phyloP scores from a whole-genome alignment of 805 yeast species.

The Cyberlindnera americana region DNA sequence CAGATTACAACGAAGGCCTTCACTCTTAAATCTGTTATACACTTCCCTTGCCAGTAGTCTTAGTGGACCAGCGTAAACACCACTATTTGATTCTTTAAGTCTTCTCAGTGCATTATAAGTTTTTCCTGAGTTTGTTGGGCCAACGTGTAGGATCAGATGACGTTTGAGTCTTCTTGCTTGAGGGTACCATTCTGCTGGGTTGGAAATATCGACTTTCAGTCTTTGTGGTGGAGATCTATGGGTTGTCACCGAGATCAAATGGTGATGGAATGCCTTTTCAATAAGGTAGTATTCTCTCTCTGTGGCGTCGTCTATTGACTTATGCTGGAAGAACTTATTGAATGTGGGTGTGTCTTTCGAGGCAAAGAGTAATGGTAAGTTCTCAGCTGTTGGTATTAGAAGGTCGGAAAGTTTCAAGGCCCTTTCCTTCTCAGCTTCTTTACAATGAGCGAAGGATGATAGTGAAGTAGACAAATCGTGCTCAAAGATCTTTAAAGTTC shows the following conservation, averaged over 20 bases:
- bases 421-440: no score
- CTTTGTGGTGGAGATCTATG: conserved; percentile 20
- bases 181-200: conserved; percentile 82
- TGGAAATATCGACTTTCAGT: conserved; percentile 39
- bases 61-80: conserved; percentile 93
- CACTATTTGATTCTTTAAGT: conserved; percentile 61
- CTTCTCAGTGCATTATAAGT: conserved; percentile 78
- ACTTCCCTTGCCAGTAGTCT: conserved; percentile 89
- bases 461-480: conserved; percentile 6
- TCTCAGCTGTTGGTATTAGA: conserved; percentile 5
- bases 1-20: conserved; percentile 72
- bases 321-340: conserved; percentile 9
- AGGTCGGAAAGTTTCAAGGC: conserved; percentile 3
- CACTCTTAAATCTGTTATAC: conserved; percentile 70
- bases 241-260: conserved; percentile 4
- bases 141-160: conserved; percentile 86
- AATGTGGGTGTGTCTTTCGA: conserved; percentile 2
- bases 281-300: conserved; percentile 10
- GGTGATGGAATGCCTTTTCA: conserved; percentile 13
- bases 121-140: conserved; percentile 97
- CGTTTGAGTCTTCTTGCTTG: conserved; percentile 77
- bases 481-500: conserved; percentile 6
- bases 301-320: not conserved
- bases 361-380: conserved; percentile 1
- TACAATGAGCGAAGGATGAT: not conserved